Evolutionary conservation across 2,329 filamentous ascomycete genomes (phyloP), one percentile per base, ranked within the genome.

Genomic region (Penicillium concentricum): DNA sequence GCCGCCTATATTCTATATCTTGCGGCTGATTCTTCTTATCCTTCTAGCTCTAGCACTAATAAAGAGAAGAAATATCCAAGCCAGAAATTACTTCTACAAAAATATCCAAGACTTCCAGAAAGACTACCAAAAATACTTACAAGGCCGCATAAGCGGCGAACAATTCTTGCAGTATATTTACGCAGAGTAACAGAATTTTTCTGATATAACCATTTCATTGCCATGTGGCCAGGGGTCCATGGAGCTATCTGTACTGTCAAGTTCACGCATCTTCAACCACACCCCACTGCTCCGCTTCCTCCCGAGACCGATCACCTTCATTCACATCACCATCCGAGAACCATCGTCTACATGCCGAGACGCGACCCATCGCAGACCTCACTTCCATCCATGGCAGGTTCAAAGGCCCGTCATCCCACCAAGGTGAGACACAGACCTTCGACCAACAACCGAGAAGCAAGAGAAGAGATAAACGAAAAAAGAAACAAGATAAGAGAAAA

Each of bases 361-460:
- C 45, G 18, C 43, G 46, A 51, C 41, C 37, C 39, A 43, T 34
- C 24, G 44, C n/a, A 50, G 37, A 53, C 38, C 39, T 48, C 42
- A 45, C 22, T 34, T 50, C 12, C 18, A 43, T 30, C 20, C 32
- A 15, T 51, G 6, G 8, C 44, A 47, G 24, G 26, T 46, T 4
- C 38, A 10, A 30, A 26, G 43, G 20, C 39, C 32, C 48, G 32
- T 39, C 34, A 30, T 16, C 45, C 48, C 42, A 43, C 34, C 13
- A 46, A 37, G 18, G 9, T 18, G 20, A 28, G 47, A 22, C n/a
- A 45, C 13, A 51, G 13, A 18, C 32, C 38, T 37, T 34, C 35
- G 46, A 57, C 57, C 48, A 52, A 60, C 60, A 60, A 37, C 41
- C 34, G 37, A 58, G 55, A 57, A 35, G 30, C 28, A 47, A 51